A percentile compares a stretch with the other conserved stretches of the same genome.
phyloP scores from a whole-genome alignment of 1,139 yeast genomes.

The Kodamaea sp. region DNA sequence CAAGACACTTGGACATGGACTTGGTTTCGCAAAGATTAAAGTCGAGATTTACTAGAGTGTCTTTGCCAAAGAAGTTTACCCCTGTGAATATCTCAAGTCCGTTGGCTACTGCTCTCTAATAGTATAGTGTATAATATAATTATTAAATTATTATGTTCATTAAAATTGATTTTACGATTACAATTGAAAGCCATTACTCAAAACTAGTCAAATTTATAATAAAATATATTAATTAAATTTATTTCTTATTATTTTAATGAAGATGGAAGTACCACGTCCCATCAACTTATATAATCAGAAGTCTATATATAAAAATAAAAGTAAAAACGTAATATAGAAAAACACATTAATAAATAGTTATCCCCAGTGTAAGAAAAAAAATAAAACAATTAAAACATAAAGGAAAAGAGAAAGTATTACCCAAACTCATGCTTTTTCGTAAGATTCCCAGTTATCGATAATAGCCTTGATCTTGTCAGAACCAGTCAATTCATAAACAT shows the following conservation, averaged over 20 bases:
- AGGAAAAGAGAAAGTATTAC: background rate
- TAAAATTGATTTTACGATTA: background rate
- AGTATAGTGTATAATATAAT: background rate
- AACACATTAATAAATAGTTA: background rate
- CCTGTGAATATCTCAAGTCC: slow-evolving; percentile 87
- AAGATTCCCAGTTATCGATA: slow-evolving; percentile 92
- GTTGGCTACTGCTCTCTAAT: slow-evolving; percentile 24
- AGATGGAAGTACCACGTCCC: slow-evolving; percentile 15
- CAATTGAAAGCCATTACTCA: too few species aligned
- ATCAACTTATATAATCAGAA: slow-evolving; percentile 1
- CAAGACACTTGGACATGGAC: slow-evolving; percentile 91
- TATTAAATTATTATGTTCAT: slow-evolving; percentile 1
- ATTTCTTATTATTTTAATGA: background rate
- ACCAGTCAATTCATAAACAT: slow-evolving; percentile 86
- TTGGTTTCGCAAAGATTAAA: slow-evolving; percentile 79
- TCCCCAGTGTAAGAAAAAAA: slow-evolving; percentile 3
- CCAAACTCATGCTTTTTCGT: slow-evolving; percentile 45
- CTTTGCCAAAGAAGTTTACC: slow-evolving; percentile 84
- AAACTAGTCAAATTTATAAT: too few species aligned
- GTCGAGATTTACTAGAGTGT: slow-evolving; percentile 81
- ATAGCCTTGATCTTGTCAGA: slow-evolving; percentile 88
- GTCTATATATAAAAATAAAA: slow-evolving; percentile 6
- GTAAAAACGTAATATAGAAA: slow-evolving; percentile 4
- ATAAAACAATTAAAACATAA: background rate
- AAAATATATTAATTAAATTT: too few species aligned